Evolutionary conservation across 306 rosid species (phyloP), one percentile per base, ranked within the genome.

Genomic region (barrel medic (Medicago truncatula)): DNA sequence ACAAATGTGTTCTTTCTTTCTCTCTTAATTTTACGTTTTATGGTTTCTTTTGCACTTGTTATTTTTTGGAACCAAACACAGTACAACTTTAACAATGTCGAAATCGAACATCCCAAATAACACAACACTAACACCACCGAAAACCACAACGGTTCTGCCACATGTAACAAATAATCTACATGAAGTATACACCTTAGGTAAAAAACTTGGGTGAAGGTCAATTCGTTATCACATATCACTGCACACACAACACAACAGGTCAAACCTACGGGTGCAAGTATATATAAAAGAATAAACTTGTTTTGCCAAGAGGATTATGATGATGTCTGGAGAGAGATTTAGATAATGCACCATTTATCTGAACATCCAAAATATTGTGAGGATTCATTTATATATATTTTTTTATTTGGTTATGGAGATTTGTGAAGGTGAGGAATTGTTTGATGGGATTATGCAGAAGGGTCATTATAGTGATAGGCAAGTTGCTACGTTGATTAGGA

Each of bases 341-440:
- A 88, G 76, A 88, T 88, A 81, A 83, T 88, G 92, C 89, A 85
- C 44, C 92, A 86, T 54, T 77, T 88, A 20, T 79, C 88, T 0
- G 92, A 82, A 69, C 82, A 83, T 9, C 83, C 82, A 0, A 0
- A 54, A 88, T 21, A 85, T 88, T 16, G 92, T 88, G 0, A 76
- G 83, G 69, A 88, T 88, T 74, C 77, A 82, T 85, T 15, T 88
- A 79, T 12, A 89, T 85, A 64, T 89, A 88, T 47, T 6, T 46
- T 7, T 69, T 69, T 58, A 87, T 64, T 58, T 87, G 67, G 91
- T 87, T 7, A 87, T 87, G 89, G 92, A 88, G 76, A 63, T 83
- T 2, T 88, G 92, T 49, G 86, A 83, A 54, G 92, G 92, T 9
- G 88, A 84, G 4, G 89, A 87, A 70, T 54, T 87, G 18, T 85